Percentiles rank a stretch among this genome's conserved stretches.
Conservation (phyloP, 2,329 filamentous ascomycete species). For the Clonostachys rosea region DNA sequence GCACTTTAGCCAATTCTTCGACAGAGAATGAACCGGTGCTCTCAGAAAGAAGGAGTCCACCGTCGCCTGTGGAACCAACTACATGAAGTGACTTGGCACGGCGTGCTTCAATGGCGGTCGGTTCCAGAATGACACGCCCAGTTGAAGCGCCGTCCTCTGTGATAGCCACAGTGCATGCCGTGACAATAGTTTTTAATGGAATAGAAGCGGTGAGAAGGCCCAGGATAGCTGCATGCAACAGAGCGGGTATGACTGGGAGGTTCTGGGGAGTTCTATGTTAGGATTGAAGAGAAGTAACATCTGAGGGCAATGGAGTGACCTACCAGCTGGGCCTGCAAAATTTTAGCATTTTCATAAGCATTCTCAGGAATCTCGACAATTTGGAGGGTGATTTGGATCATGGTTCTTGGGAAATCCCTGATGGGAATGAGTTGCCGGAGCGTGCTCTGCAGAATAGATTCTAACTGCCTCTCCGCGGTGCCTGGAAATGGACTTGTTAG, state of each 20-base stretch:
- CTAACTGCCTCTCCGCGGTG: conserved; percentile 76
- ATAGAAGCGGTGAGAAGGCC: conserved; percentile 79
- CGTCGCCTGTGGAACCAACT: conserved; percentile 73
- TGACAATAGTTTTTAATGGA: conserved; percentile 70
- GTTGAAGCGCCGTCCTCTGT: conserved; percentile 28
- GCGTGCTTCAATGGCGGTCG: conserved; percentile 57
- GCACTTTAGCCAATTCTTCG: conserved; percentile 69
- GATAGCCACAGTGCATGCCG: conserved; percentile 61
- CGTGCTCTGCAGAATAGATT: conserved; percentile 68
- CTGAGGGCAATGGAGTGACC: conserved; percentile 13
- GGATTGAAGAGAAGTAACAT: too few species aligned
- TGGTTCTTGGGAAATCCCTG: conserved; percentile 68
- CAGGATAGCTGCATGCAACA: conserved; percentile 75
- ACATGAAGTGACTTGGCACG: conserved; percentile 71
- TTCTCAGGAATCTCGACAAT: conserved; percentile 65
- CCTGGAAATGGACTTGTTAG: conserved; percentile 30
- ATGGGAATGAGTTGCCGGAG: conserved; percentile 71
- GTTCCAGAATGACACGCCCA: conserved; percentile 48
- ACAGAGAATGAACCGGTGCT: conserved; percentile 77
- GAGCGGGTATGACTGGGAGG: conserved; percentile 72
- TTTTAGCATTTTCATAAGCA: conserved; percentile 56
- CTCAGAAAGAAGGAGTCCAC: conserved; percentile 71
- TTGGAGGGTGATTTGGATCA: conserved; percentile 81
- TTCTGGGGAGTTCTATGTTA: conserved; percentile 43
- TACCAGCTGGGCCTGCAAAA: conserved; percentile 57